A percentile compares a stretch with the other conserved stretches of the same genome.
Evolutionary conservation across 2,329 filamentous ascomycete species (phyloP).

Genomic region (Monilinia vaccinii-corymbosi): DNA sequence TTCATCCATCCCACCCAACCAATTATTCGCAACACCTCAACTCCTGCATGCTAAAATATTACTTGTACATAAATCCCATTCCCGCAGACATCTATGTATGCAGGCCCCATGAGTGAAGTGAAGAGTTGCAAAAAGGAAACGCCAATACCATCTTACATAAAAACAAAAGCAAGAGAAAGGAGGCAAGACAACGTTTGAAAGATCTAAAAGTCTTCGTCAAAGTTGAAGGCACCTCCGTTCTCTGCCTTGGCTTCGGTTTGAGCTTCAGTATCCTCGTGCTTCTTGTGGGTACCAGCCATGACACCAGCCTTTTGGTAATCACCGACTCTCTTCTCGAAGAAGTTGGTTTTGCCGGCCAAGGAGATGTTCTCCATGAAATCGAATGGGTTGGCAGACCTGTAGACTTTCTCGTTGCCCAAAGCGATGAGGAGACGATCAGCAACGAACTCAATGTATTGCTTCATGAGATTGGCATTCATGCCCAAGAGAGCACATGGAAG

Average conservation of each 20-base stretch:
- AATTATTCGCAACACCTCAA: slow-evolving; percentile 18
- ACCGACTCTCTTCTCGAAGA: slow-evolving; percentile 99
- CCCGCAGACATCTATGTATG: slow-evolving; percentile 24
- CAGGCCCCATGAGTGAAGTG: slow-evolving; percentile 13
- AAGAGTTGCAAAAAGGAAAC: slow-evolving; percentile 14
- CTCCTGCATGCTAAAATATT: slow-evolving; percentile 15
- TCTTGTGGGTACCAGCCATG: slow-evolving; percentile 84
- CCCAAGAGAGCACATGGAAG: slow-evolving; percentile 87
- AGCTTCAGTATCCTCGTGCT: slow-evolving; percentile 39
- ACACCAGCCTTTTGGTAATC: slow-evolving; percentile 99
- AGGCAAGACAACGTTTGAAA: slow-evolving; percentile 53
- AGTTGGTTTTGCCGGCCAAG: slow-evolving; percentile 98
- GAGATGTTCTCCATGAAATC: slow-evolving; percentile 99
- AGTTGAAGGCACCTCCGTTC: slow-evolving; percentile 73
- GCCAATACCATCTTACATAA: slow-evolving; percentile 10
- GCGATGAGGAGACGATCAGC: slow-evolving; percentile 89
- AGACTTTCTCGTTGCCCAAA: slow-evolving; percentile 89
- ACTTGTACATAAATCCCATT: slow-evolving; percentile 9
- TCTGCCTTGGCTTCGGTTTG: slow-evolving; percentile 44
- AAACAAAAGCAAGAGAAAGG: slow-evolving; percentile 11
- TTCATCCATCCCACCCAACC: slow-evolving; percentile 6
- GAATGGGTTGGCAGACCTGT: slow-evolving; percentile 90
- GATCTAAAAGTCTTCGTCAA: slow-evolving; percentile 93
- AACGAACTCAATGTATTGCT: slow-evolving; percentile 99
- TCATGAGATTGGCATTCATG: slow-evolving; percentile 97